phyloP scores from a whole-genome alignment of 352 stramenopile species.

The Pythium volutum region DNA sequence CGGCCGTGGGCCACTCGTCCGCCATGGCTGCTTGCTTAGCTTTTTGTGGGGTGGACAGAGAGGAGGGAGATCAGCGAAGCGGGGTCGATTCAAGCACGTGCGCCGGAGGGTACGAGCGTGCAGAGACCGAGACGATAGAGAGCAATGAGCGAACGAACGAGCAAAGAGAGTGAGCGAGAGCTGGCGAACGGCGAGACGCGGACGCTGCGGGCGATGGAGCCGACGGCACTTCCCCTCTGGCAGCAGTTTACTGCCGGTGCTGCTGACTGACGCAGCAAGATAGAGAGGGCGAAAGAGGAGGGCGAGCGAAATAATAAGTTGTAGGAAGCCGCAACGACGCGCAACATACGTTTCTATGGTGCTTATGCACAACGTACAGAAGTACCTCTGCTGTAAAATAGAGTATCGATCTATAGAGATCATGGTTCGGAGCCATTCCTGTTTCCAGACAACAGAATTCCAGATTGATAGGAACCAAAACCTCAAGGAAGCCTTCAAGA shows the following conservation, averaged over 20 bases:
- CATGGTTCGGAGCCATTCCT: too few species aligned
- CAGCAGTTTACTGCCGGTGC: conserved; percentile 21
- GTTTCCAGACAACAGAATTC: too few species aligned
- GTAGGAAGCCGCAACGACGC: conserved; percentile 13
- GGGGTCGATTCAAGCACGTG: background rate
- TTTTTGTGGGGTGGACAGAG: background rate
- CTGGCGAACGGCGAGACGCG: background rate
- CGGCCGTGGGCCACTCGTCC: conserved; percentile 84
- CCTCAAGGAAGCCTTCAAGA: too few species aligned
- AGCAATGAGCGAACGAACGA: background rate
- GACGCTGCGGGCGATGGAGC: background rate
- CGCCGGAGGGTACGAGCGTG: background rate
- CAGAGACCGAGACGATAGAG: background rate
- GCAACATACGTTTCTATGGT: conserved; percentile 2
- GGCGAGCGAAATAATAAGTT: conserved; percentile 11
- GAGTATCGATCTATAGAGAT: background rate
- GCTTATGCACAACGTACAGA: conserved; percentile 9
- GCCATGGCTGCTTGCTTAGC: conserved; percentile 39
- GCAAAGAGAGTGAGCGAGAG: background rate
- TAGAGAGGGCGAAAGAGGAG: background rate
- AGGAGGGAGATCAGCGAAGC: background rate
- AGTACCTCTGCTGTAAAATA: background rate
- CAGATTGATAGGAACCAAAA: too few species aligned
- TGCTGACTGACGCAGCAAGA: conserved; percentile 23
- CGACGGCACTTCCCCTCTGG: conserved; percentile 10